These are phyloP conservation scores for Monascus ruber DNA, from an alignment of 2,329 filamentous ascomycete genomes.

Conservation along the genomic window DNA sequence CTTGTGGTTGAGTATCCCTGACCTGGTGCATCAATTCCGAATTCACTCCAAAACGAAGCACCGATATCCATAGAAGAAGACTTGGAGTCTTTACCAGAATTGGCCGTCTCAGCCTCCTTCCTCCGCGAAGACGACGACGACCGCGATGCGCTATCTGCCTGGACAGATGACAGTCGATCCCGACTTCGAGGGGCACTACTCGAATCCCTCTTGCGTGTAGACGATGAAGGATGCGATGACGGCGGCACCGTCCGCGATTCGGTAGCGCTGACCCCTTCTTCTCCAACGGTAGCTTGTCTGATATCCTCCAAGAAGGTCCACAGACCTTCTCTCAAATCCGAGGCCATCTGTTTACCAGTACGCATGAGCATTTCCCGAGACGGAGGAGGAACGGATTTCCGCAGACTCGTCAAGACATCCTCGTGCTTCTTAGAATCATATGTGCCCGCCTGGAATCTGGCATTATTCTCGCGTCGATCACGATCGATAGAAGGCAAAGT, in stretches of 20 bases:
- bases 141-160: constrained; percentile 14
- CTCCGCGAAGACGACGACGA: constrained; percentile 20
- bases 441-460: constrained; percentile 9
- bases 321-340: constrained; percentile 78
- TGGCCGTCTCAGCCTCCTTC: constrained; percentile 18
- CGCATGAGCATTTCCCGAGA: constrained; percentile 42
- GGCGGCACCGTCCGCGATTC: constrained; percentile 24
- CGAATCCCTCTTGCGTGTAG: constrained; percentile 18
- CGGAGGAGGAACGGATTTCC: constrained; percentile 31
- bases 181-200: constrained; percentile 20
- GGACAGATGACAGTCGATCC: constrained; percentile 18
- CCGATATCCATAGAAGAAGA: constrained; percentile 26
- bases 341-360: constrained; percentile 65
- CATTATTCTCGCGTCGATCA: constrained; percentile 6
- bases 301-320: constrained; percentile 95
- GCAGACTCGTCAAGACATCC: constrained; percentile 28
- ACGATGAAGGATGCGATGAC: constrained; percentile 16
- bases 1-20: constrained; percentile 9
- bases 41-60: constrained; percentile 40
- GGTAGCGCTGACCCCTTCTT: constrained; percentile 63
- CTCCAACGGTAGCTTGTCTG: constrained; percentile 86
- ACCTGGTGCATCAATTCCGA: constrained; percentile 38
- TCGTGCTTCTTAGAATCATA: constrained; percentile 17
- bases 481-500: constrained; percentile 32
- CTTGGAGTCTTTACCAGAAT: constrained; percentile 31